These are phyloP conservation scores for Achaetomium macrosporum DNA, from an alignment of 2,329 filamentous ascomycete species.

Conservation along the genomic window DNA sequence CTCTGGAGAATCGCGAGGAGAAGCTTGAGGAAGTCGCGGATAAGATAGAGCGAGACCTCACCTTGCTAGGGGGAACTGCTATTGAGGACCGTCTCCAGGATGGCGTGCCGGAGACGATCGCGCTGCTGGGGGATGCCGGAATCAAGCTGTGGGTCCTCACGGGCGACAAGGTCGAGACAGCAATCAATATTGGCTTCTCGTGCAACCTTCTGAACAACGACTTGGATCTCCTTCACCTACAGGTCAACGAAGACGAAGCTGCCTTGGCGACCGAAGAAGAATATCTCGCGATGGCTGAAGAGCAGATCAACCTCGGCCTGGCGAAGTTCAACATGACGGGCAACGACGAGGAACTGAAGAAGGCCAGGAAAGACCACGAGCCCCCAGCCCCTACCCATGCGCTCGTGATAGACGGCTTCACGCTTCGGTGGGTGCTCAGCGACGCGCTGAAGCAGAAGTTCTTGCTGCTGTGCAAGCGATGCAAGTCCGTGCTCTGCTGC, in stretches of 20 bases:
- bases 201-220: conserved; percentile 96
- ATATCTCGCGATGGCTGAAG: conserved; percentile 55
- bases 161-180: conserved; percentile 97
- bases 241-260: conserved; percentile 68
- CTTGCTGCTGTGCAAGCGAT: conserved; percentile 90
- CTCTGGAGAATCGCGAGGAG: conserved; percentile 81
- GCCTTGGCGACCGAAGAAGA: conserved; percentile 42
- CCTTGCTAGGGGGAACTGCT: conserved; percentile 84
- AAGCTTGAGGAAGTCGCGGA: conserved; percentile 88
- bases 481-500: conserved; percentile 93
- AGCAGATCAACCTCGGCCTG: conserved; percentile 69
- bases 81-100: conserved; percentile 97
- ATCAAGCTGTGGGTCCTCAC: conserved; percentile 99
- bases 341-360: conserved; percentile 74
- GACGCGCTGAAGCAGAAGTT: conserved; percentile 86
- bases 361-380: conserved; percentile 76
- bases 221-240: conserved; percentile 92
- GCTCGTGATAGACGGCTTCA: conserved; percentile 90
- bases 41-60: conserved; percentile 83
- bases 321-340: conserved; percentile 71
- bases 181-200: conserved; percentile 99
- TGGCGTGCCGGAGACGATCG: conserved; percentile 93
- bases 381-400: conserved; percentile 84
- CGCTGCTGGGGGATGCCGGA: conserved; percentile 81
- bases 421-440: conserved; percentile 78